Percentiles rank a stretch among this genome's conserved stretches.
Evolutionary conservation across 1,139 yeast genomes (phyloP).

Genomic region (Protomyces gravidus): DNA sequence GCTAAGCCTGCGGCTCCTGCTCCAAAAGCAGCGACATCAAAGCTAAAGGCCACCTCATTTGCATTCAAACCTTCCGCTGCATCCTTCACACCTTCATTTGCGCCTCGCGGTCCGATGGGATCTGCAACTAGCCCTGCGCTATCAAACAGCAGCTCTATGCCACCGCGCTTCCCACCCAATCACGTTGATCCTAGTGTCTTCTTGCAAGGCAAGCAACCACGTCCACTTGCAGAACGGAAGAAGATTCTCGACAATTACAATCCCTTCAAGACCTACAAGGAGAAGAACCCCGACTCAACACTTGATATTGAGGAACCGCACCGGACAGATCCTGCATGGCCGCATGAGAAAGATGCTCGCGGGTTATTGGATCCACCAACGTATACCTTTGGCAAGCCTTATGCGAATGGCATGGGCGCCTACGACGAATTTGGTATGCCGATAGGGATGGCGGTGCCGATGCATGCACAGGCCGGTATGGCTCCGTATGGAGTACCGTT

Average conservation of each 20-base stretch:
- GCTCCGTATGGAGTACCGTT: not conserved
- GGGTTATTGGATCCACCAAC: constrained; percentile 15
- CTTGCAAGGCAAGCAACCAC: constrained; percentile 8
- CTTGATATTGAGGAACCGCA: constrained; percentile 28
- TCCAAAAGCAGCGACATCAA: not conserved
- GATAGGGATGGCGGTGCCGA: not conserved
- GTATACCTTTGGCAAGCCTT: constrained; percentile 4
- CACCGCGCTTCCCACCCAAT: constrained; percentile 6
- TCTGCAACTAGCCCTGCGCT: constrained; percentile 12
- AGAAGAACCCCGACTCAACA: constrained; percentile 21
- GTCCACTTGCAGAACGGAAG: constrained; percentile 4
- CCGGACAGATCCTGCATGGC: constrained; percentile 30
- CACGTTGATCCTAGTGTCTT: constrained; percentile 15
- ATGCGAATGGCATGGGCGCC: not conserved
- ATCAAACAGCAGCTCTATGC: constrained; percentile 5
- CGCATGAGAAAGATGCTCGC: constrained; percentile 15
- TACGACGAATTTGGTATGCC: constrained; percentile 4
- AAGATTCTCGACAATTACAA: constrained; percentile 12
- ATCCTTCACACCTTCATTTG: constrained; percentile 19
- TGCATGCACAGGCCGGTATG: not conserved
- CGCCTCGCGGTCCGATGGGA: not conserved
- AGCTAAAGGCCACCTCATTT: constrained; percentile 18
- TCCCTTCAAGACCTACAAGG: constrained; percentile 26
- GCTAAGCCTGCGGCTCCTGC: not conserved
- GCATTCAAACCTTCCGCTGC: constrained; percentile 27